phyloP scores from a whole-genome alignment of 768 basidiomycete species.

The Lentinula guzmanii region DNA sequence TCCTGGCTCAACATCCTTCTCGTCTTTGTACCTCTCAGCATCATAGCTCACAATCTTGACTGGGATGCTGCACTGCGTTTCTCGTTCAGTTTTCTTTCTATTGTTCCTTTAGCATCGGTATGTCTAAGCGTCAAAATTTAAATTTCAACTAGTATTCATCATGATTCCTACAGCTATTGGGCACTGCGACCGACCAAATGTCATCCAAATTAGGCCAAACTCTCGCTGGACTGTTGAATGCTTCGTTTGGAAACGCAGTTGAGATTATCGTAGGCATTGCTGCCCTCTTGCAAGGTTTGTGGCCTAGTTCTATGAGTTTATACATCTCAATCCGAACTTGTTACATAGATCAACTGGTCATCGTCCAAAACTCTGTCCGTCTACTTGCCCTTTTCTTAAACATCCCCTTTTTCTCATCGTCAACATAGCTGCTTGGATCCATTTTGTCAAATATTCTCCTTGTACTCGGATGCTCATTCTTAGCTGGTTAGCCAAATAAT shows the following conservation, averaged over 20 bases:
- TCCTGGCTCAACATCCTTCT: slow-evolving; percentile 75
- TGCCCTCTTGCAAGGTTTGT: slow-evolving; percentile 68
- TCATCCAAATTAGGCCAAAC: slow-evolving; percentile 77
- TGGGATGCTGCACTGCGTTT: slow-evolving; percentile 81
- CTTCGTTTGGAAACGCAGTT: slow-evolving; percentile 78
- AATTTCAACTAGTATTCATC: not conserved
- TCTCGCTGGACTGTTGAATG: slow-evolving; percentile 81
- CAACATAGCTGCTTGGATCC: slow-evolving; percentile 74
- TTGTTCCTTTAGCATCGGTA: slow-evolving; percentile 85
- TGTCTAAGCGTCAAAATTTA: slow-evolving; percentile 10
- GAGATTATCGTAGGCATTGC: slow-evolving; percentile 89
- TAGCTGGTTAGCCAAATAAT: slow-evolving; percentile 51
- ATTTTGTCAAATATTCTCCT: slow-evolving; percentile 87
- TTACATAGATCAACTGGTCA: slow-evolving; percentile 62
- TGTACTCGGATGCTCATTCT: slow-evolving; percentile 87
- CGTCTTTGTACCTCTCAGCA: slow-evolving; percentile 71
- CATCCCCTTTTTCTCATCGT: not conserved
- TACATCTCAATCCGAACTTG: slow-evolving; percentile 4
- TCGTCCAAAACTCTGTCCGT: slow-evolving; percentile 83
- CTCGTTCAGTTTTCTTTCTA: slow-evolving; percentile 71
- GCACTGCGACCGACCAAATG: slow-evolving; percentile 79
- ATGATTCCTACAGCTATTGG: slow-evolving; percentile 49
- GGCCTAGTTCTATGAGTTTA: not conserved
- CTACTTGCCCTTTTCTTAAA: not conserved
- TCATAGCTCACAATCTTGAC: slow-evolving; percentile 53